Conservation (phyloP, 805 yeast genomes). For the Saccharomycopsis vini region DNA sequence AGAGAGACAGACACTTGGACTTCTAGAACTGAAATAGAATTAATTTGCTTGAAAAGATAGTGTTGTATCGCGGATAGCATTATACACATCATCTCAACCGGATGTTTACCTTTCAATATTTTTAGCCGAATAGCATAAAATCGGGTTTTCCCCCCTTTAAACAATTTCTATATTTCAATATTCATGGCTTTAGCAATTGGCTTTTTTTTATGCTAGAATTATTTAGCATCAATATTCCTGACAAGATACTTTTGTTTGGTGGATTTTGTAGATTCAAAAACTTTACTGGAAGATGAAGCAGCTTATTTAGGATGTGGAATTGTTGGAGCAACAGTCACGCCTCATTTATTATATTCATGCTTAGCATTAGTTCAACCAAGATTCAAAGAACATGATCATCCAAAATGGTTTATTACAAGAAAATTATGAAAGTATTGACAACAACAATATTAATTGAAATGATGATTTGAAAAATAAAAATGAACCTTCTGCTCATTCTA, state of each 20-base stretch:
- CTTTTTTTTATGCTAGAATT: constrained; percentile 77
- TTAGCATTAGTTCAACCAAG: constrained; percentile 83
- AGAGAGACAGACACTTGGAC: too few relatives aligned
- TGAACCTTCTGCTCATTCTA: constrained; percentile 64
- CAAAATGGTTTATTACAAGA: constrained; percentile 40
- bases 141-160: neutral
- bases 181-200: constrained; percentile 66
- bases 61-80: too few relatives aligned
- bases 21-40: too few relatives aligned
- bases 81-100: too few relatives aligned
- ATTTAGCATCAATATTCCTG: constrained; percentile 38
- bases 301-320: constrained; percentile 70
- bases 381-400: constrained; percentile 59
- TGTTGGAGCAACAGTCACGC: constrained; percentile 92
- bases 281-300: constrained; percentile 49
- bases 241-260: constrained; percentile 26
- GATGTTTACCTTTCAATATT: too few relatives aligned
- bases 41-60: too few relatives aligned
- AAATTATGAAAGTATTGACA: constrained; percentile 19
- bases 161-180: constrained; percentile 60
- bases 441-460: constrained; percentile 10
- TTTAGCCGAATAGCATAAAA: too few relatives aligned
- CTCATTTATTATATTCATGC: constrained; percentile 78
- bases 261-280: constrained; percentile 30
- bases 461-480: constrained; percentile 32